Evolutionary conservation across 306 rosid species (phyloP).

Genomic region (Prunus campanulata): DNA sequence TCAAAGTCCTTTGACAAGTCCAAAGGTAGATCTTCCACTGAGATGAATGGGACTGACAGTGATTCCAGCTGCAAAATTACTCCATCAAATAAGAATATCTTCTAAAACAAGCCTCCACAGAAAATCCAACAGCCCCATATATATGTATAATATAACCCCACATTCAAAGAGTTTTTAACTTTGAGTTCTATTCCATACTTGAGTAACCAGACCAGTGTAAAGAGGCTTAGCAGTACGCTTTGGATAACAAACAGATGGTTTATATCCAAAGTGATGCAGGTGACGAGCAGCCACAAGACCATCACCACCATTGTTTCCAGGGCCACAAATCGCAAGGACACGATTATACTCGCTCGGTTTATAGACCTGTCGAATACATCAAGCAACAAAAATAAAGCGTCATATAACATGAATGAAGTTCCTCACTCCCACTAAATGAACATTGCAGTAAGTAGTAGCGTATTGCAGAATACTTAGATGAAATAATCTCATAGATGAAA

Average conservation of each 20-base stretch:
- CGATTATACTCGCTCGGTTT: constrained; percentile 60
- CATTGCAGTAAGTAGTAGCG: neutral
- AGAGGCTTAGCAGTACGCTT: constrained; percentile 86
- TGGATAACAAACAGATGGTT: constrained; percentile 72
- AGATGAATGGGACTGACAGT: constrained; percentile 72
- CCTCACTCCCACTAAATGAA: constrained; percentile 2
- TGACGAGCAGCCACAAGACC: constrained; percentile 98
- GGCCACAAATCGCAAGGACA: constrained; percentile 86
- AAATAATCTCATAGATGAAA: neutral
- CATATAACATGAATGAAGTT: neutral
- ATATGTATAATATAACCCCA: constrained; percentile 11
- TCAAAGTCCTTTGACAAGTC: constrained; percentile 73
- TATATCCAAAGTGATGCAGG: constrained; percentile 82
- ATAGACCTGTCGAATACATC: constrained; percentile 51
- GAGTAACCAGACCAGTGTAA: constrained; percentile 84
- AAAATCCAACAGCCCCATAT: neutral
- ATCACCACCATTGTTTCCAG: constrained; percentile 98
- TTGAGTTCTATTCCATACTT: constrained; percentile 42
- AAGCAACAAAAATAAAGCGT: constrained; percentile 16
- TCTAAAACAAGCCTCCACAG: neutral
- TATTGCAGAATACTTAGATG: neutral
- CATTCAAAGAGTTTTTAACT: constrained; percentile 5
- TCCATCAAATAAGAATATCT: constrained; percentile 31
- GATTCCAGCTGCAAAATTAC: constrained; percentile 75
- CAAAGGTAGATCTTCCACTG: constrained; percentile 68